A percentile compares a stretch with the other conserved stretches of the same genome.
These are phyloP conservation scores for Striga hermonthica DNA, from an alignment of 305 asterid species.

Conservation along the genomic window DNA sequence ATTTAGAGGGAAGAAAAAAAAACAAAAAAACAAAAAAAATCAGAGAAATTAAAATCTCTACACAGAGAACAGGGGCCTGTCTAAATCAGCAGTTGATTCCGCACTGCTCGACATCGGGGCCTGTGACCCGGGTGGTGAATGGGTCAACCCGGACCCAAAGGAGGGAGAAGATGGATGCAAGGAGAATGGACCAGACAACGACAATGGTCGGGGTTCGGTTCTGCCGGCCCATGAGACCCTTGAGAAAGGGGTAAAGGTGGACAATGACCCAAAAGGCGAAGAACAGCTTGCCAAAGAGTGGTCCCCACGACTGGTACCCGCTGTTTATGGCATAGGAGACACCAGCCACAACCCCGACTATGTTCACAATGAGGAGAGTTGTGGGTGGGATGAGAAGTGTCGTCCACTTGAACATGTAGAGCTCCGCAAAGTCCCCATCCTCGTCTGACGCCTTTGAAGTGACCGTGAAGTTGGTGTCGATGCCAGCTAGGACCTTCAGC, in stretches of 20 bases:
- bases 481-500: constrained; percentile 89
- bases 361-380: constrained; percentile 69
- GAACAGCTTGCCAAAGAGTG: constrained; percentile 77
- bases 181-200: constrained; percentile 80
- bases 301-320: constrained; percentile 93
- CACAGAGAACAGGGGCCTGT: too few species aligned
- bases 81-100: constrained; percentile 63
- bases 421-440: constrained; percentile 78
- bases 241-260: constrained; percentile 87
- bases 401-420: constrained; percentile 88
- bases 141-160: constrained; percentile 85
- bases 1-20: too few species aligned
- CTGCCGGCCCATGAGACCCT: constrained; percentile 89
- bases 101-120: constrained; percentile 64
- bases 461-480: constrained; percentile 86
- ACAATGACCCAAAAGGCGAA: constrained; percentile 92
- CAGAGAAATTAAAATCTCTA: too few species aligned
- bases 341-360: constrained; percentile 83
- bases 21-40: too few species aligned
- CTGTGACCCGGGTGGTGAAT: constrained; percentile 71
- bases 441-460: constrained; percentile 87
- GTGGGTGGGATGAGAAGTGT: constrained; percentile 84
- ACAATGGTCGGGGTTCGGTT: constrained; percentile 84
- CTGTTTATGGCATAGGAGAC: constrained; percentile 75
- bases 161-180: constrained; percentile 86